These are phyloP conservation scores for Mikania micrantha DNA, from an alignment of 129 eudicot species.

Conservation along the genomic window DNA sequence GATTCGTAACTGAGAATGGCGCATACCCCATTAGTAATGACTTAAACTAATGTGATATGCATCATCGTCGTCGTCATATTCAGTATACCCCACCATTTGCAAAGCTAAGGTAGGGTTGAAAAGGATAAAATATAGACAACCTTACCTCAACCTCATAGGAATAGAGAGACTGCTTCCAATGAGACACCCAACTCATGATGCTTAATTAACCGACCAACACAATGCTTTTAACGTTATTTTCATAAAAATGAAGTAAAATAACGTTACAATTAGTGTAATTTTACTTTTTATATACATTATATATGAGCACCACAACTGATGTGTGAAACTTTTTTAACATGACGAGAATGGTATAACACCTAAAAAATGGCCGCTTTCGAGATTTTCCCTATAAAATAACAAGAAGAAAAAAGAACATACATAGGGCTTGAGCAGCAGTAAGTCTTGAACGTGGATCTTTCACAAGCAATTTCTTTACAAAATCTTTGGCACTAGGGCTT, in stretches of 20 bases:
- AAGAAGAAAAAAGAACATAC: conserved; percentile 45
- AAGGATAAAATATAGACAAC: background rate
- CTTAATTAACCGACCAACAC: too few relatives aligned
- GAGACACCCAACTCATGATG: too few relatives aligned
- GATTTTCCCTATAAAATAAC: background rate
- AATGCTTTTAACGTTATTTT: too few relatives aligned
- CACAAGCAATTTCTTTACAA: conserved; percentile 79
- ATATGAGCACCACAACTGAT: too few relatives aligned
- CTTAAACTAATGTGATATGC: background rate
- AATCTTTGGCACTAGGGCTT: conserved; percentile 82
- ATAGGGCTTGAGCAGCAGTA: conserved; percentile 97
- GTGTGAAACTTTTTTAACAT: background rate
- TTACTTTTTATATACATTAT: too few relatives aligned
- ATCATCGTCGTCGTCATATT: too few relatives aligned
- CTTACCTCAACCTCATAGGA: too few relatives aligned
- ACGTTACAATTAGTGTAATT: too few relatives aligned
- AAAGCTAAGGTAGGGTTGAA: background rate
- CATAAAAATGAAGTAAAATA: too few relatives aligned
- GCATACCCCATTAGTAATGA: background rate
- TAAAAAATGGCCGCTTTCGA: background rate
- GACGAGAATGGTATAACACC: background rate
- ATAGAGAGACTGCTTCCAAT: too few relatives aligned
- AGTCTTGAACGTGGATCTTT: conserved; percentile 95
- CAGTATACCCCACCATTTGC: too few relatives aligned
- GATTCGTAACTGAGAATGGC: background rate